Evolutionary conservation across 257 asterid genomes (phyloP), one percentile per base, ranked within the genome.

Genomic region (Cruciata laevipes): DNA sequence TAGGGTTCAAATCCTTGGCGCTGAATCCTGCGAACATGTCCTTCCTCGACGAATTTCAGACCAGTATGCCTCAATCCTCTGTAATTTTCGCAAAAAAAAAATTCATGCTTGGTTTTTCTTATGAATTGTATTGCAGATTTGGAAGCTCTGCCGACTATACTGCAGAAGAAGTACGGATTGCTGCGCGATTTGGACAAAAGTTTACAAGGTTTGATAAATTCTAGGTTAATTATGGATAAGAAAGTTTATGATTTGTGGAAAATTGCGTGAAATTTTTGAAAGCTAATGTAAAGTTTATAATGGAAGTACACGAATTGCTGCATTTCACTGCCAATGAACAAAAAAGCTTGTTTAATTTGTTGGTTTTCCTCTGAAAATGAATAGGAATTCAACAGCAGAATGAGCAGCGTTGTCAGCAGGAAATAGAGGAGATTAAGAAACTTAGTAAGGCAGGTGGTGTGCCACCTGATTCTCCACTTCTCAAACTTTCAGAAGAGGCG

Each of bases 111-210:
- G 62, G 17, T 12, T 66, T 17, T 60, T 42, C 23, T 58, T n/a
- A 59, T 51, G 51, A 4, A 6, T 61, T 61, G 0, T 10, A 25
- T 65, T 35, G 47, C 82, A 91, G 98, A 90, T 81, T 80, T 93
- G 73, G 97, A 84, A 79, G 97, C 89, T n/a, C 76, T 93, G 24
- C 99, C 99, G 1, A 85, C 77, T 55, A 87, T 86, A 74, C 69
- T 93, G 68, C 90, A 80, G 75, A 83, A 90, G 84, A 93, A 93
- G 77, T 93, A 93, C 72, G 85, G 86, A 2, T 81, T 93, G 57
- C 70, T 93, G 80, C 92, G 87, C 13, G 96, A 93, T 69, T 80
- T 93, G 74, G 96, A 93, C 77, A 90, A 83, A 73, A 93, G 99
- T 70, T 72, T 90, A 63, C 97, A 86, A 79, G 99, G 99, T 91